phyloP scores from a whole-genome alignment of 257 asterid species.

The Plantago elongata region DNA sequence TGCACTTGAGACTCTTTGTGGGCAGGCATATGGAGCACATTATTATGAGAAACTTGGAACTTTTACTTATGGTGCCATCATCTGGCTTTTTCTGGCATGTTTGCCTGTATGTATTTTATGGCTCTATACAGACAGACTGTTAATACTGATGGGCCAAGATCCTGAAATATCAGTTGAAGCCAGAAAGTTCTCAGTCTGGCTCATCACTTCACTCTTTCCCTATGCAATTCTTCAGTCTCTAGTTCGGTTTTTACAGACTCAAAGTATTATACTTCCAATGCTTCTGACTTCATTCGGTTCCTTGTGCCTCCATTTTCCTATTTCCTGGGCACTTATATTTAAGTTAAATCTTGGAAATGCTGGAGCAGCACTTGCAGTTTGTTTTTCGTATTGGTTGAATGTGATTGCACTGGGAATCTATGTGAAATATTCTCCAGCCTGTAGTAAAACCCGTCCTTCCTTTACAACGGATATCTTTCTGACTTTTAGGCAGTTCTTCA shows the following conservation, averaged over 20 bases:
- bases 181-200: slow-evolving; percentile 35
- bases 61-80: slow-evolving; percentile 30
- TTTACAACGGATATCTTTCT: slow-evolving; percentile 25
- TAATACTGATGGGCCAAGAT: no score
- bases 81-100: slow-evolving; percentile 38
- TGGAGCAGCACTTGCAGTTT: slow-evolving; percentile 44
- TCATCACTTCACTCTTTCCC: slow-evolving; percentile 42
- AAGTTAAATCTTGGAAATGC: slow-evolving; percentile 23
- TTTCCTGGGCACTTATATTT: slow-evolving; percentile 45
- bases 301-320: slow-evolving; percentile 36
- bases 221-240: slow-evolving; percentile 48
- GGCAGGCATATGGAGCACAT: slow-evolving; percentile 58
- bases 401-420: slow-evolving; percentile 27
- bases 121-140: no score
- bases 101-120: slow-evolving; percentile 38
- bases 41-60: slow-evolving; percentile 39
- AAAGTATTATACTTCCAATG: slow-evolving; percentile 44
- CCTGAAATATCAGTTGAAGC: slow-evolving; percentile 48
- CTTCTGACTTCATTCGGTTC: slow-evolving; percentile 36
- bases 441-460: slow-evolving; percentile 23
- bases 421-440: slow-evolving; percentile 34
- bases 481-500: slow-evolving; percentile 29
- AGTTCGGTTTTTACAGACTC: slow-evolving; percentile 41
- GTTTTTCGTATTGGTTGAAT: slow-evolving; percentile 44
- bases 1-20: slow-evolving; percentile 58